Conservation (phyloP, 441 rosid species). For the Flueggea neowawraea region DNA sequence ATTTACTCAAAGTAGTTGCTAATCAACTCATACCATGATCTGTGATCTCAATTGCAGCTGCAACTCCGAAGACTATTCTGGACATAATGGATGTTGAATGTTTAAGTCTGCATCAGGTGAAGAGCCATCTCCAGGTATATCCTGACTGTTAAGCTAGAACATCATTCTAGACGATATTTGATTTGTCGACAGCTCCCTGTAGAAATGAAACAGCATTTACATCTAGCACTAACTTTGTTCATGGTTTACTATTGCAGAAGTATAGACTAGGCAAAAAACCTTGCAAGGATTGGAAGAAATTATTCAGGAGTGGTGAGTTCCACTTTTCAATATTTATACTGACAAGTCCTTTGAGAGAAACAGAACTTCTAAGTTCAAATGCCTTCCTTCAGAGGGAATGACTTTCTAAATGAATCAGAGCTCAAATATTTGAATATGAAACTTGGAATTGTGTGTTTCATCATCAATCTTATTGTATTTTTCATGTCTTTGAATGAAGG, state of each 20-base stretch:
- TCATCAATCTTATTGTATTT: background rate
- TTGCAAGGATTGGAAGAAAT: background rate
- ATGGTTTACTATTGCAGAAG: constrained; percentile 18
- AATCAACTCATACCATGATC: background rate
- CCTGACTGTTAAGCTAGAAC: background rate
- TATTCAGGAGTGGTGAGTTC: too few species aligned
- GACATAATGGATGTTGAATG: constrained; percentile 26
- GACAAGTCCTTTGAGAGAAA: background rate
- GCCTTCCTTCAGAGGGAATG: background rate
- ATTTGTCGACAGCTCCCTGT: background rate
- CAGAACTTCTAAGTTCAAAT: background rate
- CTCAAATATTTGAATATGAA: background rate
- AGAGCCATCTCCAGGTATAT: constrained; percentile 43
- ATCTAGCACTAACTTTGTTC: constrained; percentile 5
- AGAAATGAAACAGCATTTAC: constrained; percentile 1
- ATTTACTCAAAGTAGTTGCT: constrained; percentile 6
- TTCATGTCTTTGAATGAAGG: constrained; percentile 8
- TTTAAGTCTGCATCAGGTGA: constrained; percentile 26
- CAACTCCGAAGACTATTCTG: constrained; percentile 28
- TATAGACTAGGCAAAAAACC: constrained; percentile 18
- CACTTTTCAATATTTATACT: too few species aligned
- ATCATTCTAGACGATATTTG: background rate
- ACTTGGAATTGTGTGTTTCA: background rate
- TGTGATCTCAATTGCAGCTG: constrained; percentile 27
- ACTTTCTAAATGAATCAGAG: too few species aligned